Base-by-base conservation (phyloP, 305 asterid genomes). In the Solanum hybrid region DNA sequence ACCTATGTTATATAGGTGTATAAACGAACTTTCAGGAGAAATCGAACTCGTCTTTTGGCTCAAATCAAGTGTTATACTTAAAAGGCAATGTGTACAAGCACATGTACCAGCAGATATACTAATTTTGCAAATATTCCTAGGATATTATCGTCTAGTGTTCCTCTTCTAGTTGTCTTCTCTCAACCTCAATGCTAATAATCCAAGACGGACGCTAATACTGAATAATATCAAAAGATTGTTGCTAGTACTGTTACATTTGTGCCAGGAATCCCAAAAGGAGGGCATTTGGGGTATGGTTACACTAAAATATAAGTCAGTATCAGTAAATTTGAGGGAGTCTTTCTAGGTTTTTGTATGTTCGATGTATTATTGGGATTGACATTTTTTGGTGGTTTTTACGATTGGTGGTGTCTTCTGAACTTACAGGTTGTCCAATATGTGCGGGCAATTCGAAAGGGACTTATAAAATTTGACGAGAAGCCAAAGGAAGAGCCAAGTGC, bases 391-490 rank as follows among this genome's bases (percentile, higher is more conserved):
- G 60, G 51, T 36, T 17, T 88, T 35, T 7, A 26, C 7, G 1
- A 76, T 64, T 75, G 7, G 10, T 56, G 27, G 31, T 86, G 35
- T 24, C 85, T 45, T 90, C 78, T 76, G 86, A 89, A 77, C 89
- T 84, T 91, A 42, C 92, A 97, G 99, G 96, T 97, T 88, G 94
- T 95, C 86, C 91, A 91, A 86, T 93, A 90, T 87, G 97, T 97
- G 87, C 94, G 98, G 79, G 98, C 95, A 90, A 95, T 97, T 89
- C 94, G 99, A 81, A 93, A 93, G 91, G 98, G 98, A 32, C 93
- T 87, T 77, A 93, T 96, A 92, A 97, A 95, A 91, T 90, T 94
- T 90, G 96, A 92, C 90, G 98, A 94, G 42, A 95, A 95, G 90
- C 97, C 98, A 78, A 95, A 95, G 92, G 97, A 95, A 92, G 93